Base-by-base conservation (phyloP, 164 flowering plant species). In the Annona squamosa region DNA sequence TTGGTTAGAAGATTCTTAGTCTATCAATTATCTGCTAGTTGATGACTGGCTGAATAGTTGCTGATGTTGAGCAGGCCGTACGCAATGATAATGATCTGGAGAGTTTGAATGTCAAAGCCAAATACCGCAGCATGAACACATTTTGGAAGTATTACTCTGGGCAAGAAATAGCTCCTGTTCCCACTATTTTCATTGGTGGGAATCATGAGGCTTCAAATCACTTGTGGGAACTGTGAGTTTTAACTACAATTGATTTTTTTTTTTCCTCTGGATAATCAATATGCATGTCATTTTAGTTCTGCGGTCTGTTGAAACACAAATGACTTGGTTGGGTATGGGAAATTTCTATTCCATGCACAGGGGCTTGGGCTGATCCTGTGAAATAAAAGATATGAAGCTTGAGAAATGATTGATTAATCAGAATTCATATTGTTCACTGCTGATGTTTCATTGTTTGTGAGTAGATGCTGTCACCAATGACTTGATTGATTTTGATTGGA, bases 121-220 rank as follows among this genome's bases (percentile, higher is more conserved):
- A 88, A 74, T 95, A 82, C 70, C 82, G 83, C 71, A 80, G 78
- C 59, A 93, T 95, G 98, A 93, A 93, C 63, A 81, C 93, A 2
- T 95, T 95, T 72, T 95, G 99, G 98, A 95, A 93, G 85, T 95
- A 95, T 77, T 95, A 90, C 78, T 87, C 97, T 0, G 99, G 99
- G 10, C 82, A 85, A 73, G 90, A 85, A 79, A 77, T 89, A 41
- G 99, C 97, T 65, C 97, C 99, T 4, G 67, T 89, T 81, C 99
- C 97, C 0, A 93, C 98, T 46, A 86, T 93, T 37, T 93, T 95
- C 82, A 93, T 95, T 69, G 99, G 99, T 37, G 97, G 99, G 48
- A 95, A 95, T 85, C 99, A 95, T 48, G 98, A 91, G 78, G 99
- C 99, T 3, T 95, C 99, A 37, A 93, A 93, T 86, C 89, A 93